Conservation (phyloP, 2,329 filamentous ascomycete species). For the Xylariaceae sp. region DNA sequence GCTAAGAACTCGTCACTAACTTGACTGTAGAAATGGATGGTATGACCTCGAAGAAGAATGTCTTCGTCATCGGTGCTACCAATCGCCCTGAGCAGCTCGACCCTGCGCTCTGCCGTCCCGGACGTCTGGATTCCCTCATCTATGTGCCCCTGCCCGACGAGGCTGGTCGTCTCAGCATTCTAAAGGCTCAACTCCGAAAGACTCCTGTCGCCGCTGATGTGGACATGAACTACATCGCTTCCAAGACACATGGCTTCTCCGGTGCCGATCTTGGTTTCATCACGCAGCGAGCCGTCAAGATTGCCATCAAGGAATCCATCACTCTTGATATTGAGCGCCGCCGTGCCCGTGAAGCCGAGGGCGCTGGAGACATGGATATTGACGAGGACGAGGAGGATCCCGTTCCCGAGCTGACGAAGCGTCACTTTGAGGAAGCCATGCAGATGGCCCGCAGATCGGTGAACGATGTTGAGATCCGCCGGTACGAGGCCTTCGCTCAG, state of each 20-base stretch:
- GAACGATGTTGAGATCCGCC: conserved; percentile 92
- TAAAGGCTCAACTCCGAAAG: conserved; percentile 96
- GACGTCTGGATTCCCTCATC: conserved; percentile 96
- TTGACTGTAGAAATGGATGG: conserved; percentile 79
- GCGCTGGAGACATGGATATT: conserved; percentile 74
- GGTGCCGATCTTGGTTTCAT: conserved; percentile 99
- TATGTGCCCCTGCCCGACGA: conserved; percentile 97
- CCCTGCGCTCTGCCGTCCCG: conserved; percentile 94
- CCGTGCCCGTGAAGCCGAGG: conserved; percentile 89
- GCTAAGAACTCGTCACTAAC: conserved; percentile 35
- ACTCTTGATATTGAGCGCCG: conserved; percentile 78
- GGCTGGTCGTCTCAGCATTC: conserved; percentile 79
- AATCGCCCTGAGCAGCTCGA: conserved; percentile 99
- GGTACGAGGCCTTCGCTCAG: conserved; percentile 97
- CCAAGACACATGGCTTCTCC: conserved; percentile 97
- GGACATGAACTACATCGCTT: conserved; percentile 85
- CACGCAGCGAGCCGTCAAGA: conserved; percentile 97
- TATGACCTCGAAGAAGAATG: conserved; percentile 99
- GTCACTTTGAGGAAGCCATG: conserved; percentile 99
- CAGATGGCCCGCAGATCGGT: conserved; percentile 88
- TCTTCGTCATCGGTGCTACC: conserved; percentile 98
- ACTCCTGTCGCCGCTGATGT: conserved; percentile 86
- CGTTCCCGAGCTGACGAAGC: conserved; percentile 90
- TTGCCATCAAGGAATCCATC: conserved; percentile 98
- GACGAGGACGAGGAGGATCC: conserved; percentile 77